Base-by-base conservation (phyloP, 75 land plant species). In the Pinus taeda region DNA sequence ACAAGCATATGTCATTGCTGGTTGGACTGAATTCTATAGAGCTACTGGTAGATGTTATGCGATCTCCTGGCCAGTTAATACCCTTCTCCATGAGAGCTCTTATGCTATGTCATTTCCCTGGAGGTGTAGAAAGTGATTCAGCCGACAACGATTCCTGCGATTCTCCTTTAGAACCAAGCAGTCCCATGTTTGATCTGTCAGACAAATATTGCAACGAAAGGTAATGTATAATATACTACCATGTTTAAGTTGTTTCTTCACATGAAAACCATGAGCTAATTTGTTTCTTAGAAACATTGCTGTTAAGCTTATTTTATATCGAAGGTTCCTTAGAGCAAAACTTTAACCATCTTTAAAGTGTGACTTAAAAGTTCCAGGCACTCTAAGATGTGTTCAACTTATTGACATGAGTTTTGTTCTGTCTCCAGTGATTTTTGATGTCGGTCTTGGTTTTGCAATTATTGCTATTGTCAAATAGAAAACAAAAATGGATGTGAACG, bases 1-100 rank as follows among this genome's bases (percentile, higher is more conserved):
- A 88, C 75, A 93, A 88, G 85, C 98, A 95, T 79, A 82, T 95
- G 89, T 93, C 97, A 60, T 87, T 91, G 53, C 78, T 88, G 59
- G 94, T 93, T 72, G 83, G 83, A 55, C 67, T 91, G 58, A 95
- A 95, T 69, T 93, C 93, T 36, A 90, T 84, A n/a, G 97, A 93
- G 60, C 70, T 93, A 24, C 79, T 95, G 76, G 97, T 95, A 70
- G 98, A 95, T 85, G 87, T 95, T 18, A 91, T 93, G 97, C 85
- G 97, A 9, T 89, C 87, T 85, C 97, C 98, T 12, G 98, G 98
- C 39, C 94, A 93, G 75, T 60, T 95, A 59, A 84, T 96, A 67
- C 97, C 98, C 9, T 85, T 86, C 60, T 87, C 98, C 67, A 81
- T 88, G 53, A 91, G 84, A 74, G 91, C 91, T 15, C 83, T 95